Evolutionary conservation across 306 rosid species (phyloP).

Genomic region (Lathyrus tuberosus): DNA sequence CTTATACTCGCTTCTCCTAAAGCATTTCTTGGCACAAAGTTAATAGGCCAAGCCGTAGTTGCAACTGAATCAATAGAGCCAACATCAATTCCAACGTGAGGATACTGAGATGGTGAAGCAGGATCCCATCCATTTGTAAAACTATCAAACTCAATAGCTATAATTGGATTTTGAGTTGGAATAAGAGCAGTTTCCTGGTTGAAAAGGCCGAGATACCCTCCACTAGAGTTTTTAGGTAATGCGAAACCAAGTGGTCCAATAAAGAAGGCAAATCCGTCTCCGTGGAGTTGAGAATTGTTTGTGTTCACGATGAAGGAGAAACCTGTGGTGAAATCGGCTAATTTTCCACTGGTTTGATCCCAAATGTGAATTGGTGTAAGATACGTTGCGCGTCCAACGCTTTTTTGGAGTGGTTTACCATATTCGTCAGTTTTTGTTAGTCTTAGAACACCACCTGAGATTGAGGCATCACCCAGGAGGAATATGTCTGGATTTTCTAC

Average conservation of each 20-base stretch:
- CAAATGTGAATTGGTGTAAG: conserved; percentile 25
- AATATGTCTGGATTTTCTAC: neutral
- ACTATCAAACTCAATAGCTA: conserved; percentile 46
- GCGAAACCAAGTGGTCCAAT: neutral
- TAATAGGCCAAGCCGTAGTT: conserved; percentile 22
- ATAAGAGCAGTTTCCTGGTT: conserved; percentile 5
- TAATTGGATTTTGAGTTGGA: neutral
- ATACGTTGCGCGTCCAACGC: conserved; percentile 38
- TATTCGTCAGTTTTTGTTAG: conserved; percentile 24
- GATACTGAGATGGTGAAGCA: neutral
- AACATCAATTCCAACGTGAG: conserved; percentile 45
- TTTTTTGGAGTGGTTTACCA: conserved; percentile 11
- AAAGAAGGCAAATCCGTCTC: conserved; percentile 47
- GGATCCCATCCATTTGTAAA: conserved; percentile 29
- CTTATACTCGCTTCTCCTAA: conserved; percentile 29
- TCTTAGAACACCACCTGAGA: conserved; percentile 5
- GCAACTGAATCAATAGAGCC: conserved; percentile 35
- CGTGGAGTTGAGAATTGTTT: neutral
- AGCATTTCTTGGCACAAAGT: neutral
- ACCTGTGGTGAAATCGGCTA: conserved; percentile 20
- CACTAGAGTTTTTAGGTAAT: conserved; percentile 14
- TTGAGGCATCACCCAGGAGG: neutral
- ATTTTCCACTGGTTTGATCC: conserved; percentile 4
- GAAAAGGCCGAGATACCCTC: conserved; percentile 46
- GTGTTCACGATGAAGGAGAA: conserved; percentile 31